Evolutionary conservation across 768 basidiomycete genomes (phyloP).

Genomic region (Mycena galopus): DNA sequence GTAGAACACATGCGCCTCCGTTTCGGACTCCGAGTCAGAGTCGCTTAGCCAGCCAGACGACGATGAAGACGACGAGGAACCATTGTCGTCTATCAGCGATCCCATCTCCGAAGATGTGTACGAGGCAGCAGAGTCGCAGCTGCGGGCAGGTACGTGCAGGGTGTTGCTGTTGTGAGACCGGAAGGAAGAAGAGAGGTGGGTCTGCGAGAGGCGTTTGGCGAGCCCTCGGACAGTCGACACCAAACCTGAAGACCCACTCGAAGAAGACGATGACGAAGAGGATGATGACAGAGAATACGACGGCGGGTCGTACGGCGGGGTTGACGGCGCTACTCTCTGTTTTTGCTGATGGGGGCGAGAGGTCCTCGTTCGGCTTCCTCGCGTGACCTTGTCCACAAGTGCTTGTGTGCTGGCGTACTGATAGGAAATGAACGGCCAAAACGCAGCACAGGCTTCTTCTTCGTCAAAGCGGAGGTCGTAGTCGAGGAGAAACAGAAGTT

Average conservation of each 20-base stretch:
- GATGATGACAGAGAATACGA: slow-evolving; percentile 44
- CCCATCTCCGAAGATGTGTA: slow-evolving; percentile 70
- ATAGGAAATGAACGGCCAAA: slow-evolving; percentile 75
- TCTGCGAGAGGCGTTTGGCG: slow-evolving; percentile 67
- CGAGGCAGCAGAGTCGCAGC: slow-evolving; percentile 54
- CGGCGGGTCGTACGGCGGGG: slow-evolving; percentile 54
- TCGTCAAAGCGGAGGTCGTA: slow-evolving; percentile 94
- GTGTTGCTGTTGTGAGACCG: slow-evolving; percentile 42
- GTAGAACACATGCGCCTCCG: slow-evolving; percentile 50
- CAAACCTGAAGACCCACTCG: slow-evolving; percentile 48
- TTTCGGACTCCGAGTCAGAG: slow-evolving; percentile 61
- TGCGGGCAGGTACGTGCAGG: slow-evolving; percentile 59
- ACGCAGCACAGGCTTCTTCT: slow-evolving; percentile 76
- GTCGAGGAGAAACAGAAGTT: slow-evolving; percentile 92
- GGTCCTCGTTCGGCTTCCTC: slow-evolving; percentile 57
- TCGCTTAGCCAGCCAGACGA: slow-evolving; percentile 66
- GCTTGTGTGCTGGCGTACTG: slow-evolving; percentile 60
- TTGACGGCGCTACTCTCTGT: slow-evolving; percentile 54
- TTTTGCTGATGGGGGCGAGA: slow-evolving; percentile 58
- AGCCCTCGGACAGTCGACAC: slow-evolving; percentile 71
- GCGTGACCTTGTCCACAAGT: slow-evolving; percentile 65
- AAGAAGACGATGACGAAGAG: slow-evolving; percentile 48
- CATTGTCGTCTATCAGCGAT: slow-evolving; percentile 73
- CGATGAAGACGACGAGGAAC: slow-evolving; percentile 65
- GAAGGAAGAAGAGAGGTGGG: slow-evolving; percentile 52